Percentiles rank a stretch among this genome's conserved stretches.
These are phyloP conservation scores for Fusarium sp. DNA, from an alignment of 2,329 filamentous ascomycete species.

Conservation along the genomic window DNA sequence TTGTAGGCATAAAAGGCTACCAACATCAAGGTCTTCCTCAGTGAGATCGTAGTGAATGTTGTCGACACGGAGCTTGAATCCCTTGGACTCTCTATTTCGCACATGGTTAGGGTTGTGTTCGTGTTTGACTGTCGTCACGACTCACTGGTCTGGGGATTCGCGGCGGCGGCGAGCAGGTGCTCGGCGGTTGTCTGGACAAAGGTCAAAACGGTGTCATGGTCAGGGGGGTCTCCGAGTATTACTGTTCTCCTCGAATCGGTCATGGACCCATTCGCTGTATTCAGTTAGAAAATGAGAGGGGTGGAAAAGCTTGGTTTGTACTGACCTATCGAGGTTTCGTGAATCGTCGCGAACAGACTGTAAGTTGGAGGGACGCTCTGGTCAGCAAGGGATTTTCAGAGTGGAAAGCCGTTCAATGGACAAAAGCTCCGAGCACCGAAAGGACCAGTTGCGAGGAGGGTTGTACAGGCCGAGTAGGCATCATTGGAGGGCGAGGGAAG, in stretches of 20 bases:
- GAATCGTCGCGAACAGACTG: constrained; percentile 73
- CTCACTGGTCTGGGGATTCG: constrained; percentile 59
- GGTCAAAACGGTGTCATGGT: constrained; percentile 41
- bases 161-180: constrained; percentile 59
- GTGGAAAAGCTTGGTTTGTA: constrained; percentile 25
- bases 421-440: constrained; percentile 51
- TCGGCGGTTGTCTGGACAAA: constrained; percentile 55
- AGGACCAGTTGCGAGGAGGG: constrained; percentile 50
- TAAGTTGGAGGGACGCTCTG: constrained; percentile 54
- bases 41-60: constrained; percentile 95
- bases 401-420: constrained; percentile 49
- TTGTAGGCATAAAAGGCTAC: constrained; percentile 22
- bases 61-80: constrained; percentile 83
- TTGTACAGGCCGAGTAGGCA: constrained; percentile 49
- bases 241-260: constrained; percentile 85
- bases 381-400: constrained; percentile 58
- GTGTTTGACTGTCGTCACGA: background rate
- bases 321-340: constrained; percentile 78
- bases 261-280: constrained; percentile 90
- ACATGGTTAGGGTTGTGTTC: constrained; percentile 37
- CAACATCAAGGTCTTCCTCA: constrained; percentile 83
- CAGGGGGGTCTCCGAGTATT: constrained; percentile 43
- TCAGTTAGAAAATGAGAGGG: constrained; percentile 22
- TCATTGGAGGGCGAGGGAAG: constrained; percentile 50
- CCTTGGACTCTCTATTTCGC: constrained; percentile 62